Evolutionary conservation across 2,329 filamentous ascomycete species (phyloP).

Genomic region (Aspergillus tubingensis): DNA sequence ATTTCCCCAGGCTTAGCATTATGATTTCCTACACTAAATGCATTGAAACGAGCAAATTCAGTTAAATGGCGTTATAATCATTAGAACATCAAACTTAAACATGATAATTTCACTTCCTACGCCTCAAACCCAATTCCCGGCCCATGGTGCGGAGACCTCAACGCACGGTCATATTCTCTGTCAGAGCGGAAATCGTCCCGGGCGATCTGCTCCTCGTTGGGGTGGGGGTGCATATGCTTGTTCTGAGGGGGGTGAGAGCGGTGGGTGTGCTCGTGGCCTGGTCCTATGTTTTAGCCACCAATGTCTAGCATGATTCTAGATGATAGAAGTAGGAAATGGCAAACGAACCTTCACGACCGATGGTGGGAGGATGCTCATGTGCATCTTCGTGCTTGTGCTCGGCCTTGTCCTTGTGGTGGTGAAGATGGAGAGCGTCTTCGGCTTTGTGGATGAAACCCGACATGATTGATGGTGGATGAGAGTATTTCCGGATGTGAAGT

Average conservation of each 20-base stretch:
- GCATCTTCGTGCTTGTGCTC: not conserved
- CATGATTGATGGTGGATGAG: not conserved
- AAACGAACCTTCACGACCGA: not conserved
- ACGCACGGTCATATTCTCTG: not conserved
- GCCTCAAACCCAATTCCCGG: constrained; percentile 1
- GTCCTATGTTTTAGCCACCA: no score
- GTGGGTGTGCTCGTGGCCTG: not conserved
- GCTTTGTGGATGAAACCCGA: constrained; percentile 3
- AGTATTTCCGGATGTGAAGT: not conserved
- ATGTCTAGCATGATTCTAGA: not conserved
- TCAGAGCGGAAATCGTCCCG: not conserved
- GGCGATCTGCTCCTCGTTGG: not conserved
- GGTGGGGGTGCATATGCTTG: not conserved
- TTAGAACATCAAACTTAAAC: no score
- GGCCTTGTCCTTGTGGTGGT: not conserved
- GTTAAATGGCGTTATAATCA: no score
- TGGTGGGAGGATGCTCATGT: not conserved
- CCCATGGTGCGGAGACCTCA: constrained; percentile 6
- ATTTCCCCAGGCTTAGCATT: no score
- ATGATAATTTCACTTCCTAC: not conserved
- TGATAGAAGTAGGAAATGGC: not conserved
- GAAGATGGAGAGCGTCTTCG: constrained; percentile 3
- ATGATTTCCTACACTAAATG: no score
- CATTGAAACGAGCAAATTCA: no score
- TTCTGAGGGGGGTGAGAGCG: not conserved